Evolutionary conservation across 2,329 filamentous ascomycete species (phyloP), one percentile per base, ranked within the genome.

Genomic region (Talaromyces sp.): DNA sequence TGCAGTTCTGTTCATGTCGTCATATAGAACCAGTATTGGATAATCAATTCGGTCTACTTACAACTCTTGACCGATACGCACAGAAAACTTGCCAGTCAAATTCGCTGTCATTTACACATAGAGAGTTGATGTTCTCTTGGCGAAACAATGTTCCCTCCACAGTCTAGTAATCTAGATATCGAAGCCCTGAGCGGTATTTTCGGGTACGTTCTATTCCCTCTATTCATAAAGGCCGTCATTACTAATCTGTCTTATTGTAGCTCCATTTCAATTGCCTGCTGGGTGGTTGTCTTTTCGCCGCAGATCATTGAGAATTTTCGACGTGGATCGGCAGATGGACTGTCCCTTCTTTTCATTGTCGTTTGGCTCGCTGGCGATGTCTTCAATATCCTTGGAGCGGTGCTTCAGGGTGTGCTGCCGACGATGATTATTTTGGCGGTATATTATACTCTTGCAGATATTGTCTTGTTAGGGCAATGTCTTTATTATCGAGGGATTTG

Each of bases 251-350:
- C 17, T 11, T 21, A 36, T 31, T 66, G 48, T 60, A 90, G 92
- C 36, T 96, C 92, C 8, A 92, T 99, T 65, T 96, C 91, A 46
- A 97, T 99, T 70, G 92, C 92, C 53, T 97, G 92, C 72, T 97
- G 94, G 94, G 89, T 97, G 58, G 90, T 97, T 36, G 94, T 99
- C 59, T 99, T 97, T 77, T 94, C 91, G 0, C 94, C 94, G 2
- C 94, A 99, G 67, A 97, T 99, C 66, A 87, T 96, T 66, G 91
- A 96, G 69, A 97, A 97, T 71, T 97, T 96, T 77, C 87, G 86
- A 62, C 84, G 91, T 57, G 79, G 84, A 64, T 95, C 89, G 40
- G 90, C 91, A 59, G 91, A 97, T 70, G 93, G 91, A 2, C 81
- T 97, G 1, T 96, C 90, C 0, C 83, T 97, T 13, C 87, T 93